Conservation (phyloP, 352 stramenopile genomes). For the Phytophthora uliginosa region DNA sequence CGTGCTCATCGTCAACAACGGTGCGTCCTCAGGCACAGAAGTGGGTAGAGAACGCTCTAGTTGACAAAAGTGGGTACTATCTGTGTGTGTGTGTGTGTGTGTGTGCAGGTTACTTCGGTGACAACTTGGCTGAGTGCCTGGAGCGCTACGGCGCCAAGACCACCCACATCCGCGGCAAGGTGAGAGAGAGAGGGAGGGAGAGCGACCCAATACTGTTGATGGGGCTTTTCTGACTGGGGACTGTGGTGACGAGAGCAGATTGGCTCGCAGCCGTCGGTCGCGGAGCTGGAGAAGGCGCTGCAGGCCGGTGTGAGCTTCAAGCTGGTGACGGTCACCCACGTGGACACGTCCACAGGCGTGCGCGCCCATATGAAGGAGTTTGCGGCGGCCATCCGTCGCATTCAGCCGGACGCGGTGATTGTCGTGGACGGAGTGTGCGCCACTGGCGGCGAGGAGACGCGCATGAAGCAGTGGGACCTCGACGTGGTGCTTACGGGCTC, state of each 20-base stretch:
- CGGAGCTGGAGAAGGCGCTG: conserved; percentile 57
- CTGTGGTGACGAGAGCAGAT: conserved; percentile 37
- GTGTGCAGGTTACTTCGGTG: conserved; percentile 73
- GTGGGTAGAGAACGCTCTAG: background rate
- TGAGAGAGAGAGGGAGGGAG: conserved; percentile 13
- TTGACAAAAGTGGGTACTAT: background rate
- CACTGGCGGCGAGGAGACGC: conserved; percentile 76
- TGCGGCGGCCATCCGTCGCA: conserved; percentile 59
- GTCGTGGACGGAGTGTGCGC: conserved; percentile 82
- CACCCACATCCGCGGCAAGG: conserved; percentile 65
- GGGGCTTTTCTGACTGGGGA: background rate
- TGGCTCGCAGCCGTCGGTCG: conserved; percentile 59
- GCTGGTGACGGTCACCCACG: conserved; percentile 81
- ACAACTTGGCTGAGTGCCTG: conserved; percentile 76
- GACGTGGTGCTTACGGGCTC: conserved; percentile 84
- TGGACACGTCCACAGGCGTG: conserved; percentile 84
- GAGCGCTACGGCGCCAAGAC: conserved; percentile 75
- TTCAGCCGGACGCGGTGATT: conserved; percentile 70
- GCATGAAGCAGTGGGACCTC: conserved; percentile 86
- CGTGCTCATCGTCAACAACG: conserved; percentile 80
- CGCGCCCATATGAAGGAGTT: conserved; percentile 70
- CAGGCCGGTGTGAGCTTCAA: conserved; percentile 59
- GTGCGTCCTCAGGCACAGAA: conserved; percentile 18
- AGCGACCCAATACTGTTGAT: background rate
- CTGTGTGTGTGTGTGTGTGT: too few relatives aligned